A percentile compares a stretch with the other conserved stretches of the same genome.
Evolutionary conservation across 2,329 filamentous ascomycete genomes (phyloP).

Genomic region (Lachnellula suecica): DNA sequence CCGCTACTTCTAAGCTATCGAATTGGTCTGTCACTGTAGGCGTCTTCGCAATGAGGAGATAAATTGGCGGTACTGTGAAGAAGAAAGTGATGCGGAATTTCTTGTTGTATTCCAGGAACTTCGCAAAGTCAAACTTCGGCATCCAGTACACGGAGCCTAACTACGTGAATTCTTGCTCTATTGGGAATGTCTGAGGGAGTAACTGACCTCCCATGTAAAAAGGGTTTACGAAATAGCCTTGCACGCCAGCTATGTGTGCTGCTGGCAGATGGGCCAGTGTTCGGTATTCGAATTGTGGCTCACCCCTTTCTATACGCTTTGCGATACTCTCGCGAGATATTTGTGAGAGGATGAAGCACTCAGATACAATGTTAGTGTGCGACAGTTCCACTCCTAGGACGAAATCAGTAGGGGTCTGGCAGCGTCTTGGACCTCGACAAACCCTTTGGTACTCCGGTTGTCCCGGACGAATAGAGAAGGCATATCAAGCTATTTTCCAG

Average conservation of each 20-base stretch:
- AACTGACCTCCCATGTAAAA: slow-evolving; percentile 41
- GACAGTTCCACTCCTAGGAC: slow-evolving; percentile 38
- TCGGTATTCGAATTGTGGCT: slow-evolving; percentile 35
- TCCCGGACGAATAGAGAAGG: slow-evolving; percentile 80
- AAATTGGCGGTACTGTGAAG: slow-evolving; percentile 62
- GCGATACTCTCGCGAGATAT: slow-evolving; percentile 32
- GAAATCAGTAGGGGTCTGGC: neutral
- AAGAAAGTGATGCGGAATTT: slow-evolving; percentile 52
- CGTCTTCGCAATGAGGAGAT: slow-evolving; percentile 56
- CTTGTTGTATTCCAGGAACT: slow-evolving; percentile 53
- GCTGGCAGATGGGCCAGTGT: slow-evolving; percentile 46
- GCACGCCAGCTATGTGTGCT: slow-evolving; percentile 47
- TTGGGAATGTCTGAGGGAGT: neutral
- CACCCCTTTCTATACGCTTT: slow-evolving; percentile 9
- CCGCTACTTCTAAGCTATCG: slow-evolving; percentile 44
- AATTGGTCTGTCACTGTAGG: slow-evolving; percentile 57
- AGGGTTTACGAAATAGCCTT: slow-evolving; percentile 45
- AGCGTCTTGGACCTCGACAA: slow-evolving; percentile 38
- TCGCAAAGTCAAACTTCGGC: slow-evolving; percentile 54
- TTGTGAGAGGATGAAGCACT: slow-evolving; percentile 34
- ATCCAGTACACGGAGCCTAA: slow-evolving; percentile 56
- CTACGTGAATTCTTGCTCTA: neutral
- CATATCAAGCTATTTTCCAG: slow-evolving; percentile 55
- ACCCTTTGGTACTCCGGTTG: slow-evolving; percentile 81
- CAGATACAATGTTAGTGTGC: slow-evolving; percentile 42